Base-by-base conservation (phyloP, 371 early-diverging fungal species). In the Syncephalastrum racemosum region DNA sequence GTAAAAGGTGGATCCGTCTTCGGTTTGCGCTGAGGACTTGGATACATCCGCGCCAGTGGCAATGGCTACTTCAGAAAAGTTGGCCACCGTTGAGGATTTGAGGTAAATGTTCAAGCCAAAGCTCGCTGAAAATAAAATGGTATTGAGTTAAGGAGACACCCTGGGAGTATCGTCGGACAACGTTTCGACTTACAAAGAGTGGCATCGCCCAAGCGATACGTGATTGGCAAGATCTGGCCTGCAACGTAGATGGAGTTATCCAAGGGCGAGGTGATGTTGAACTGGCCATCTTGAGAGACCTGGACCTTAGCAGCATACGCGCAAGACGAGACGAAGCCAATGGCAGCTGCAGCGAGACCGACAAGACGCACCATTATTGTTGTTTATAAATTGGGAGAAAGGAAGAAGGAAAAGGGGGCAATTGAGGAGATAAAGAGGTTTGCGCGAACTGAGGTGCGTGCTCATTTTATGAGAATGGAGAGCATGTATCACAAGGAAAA, bases 221-320 rank as follows among this genome's bases (percentile, higher is more conserved):
- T 64, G 18, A 71, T 56, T n/a, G 74, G 77, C 23, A 77, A 56
- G 46, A 67, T 67, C 61, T 73, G 74, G 36, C 74, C 74, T 18
- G 72, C 69, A 13, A 77, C 74, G 49, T 70, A 77, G 49, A 66
- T 62, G 20, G 67, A 61, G 46, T 71, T 64, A 15, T 59, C 62
- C 16, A 62, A 58, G 46, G 74, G 74, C n/a, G 70, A 63, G 4
- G 74, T 70, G 24, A 77, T 70, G 58, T 73, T 77, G 57, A 48
- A 61, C 39, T 50, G 55, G 13, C 51, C 53, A 47, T 59, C 59
- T 36, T 20, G 23, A 7, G 58, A 58, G 20, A 46, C 31, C 13
- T 18, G n/a, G 10, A 19, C 40, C 2, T 43, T 51, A 1, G 50
- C 31, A 36, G 31, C 58, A 42, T 42, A 16, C 22, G 19, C 19